Evolutionary conservation across 495 filamentous ascomycete species (phyloP).

Genomic region (Chaetomium cochliodes): DNA sequence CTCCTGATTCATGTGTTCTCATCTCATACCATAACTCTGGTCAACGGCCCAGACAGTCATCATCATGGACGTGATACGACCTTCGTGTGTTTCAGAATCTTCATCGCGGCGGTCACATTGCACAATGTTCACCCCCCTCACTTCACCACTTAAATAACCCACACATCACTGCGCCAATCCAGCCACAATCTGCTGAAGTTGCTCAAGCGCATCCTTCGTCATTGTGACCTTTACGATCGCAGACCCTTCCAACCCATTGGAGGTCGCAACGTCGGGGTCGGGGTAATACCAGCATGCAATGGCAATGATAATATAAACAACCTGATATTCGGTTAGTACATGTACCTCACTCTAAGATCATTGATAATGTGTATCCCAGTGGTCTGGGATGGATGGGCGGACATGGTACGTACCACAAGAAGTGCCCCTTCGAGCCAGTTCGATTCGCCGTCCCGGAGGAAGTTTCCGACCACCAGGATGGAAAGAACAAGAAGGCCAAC

Average conservation of each 20-base stretch:
- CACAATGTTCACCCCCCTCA: no score
- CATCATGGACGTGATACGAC: no score
- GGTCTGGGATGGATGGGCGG: no score
- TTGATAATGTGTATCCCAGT: background rate
- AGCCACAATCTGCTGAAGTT: background rate
- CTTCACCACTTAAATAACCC: no score
- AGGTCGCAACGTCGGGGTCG: background rate
- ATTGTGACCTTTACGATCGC: background rate
- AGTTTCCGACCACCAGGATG: background rate
- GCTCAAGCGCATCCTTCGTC: background rate
- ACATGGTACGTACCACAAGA: background rate
- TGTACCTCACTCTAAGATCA: background rate
- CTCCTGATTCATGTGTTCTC: no score
- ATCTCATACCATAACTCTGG: no score
- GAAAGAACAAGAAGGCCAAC: background rate
- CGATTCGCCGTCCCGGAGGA: background rate
- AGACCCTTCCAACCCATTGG: background rate
- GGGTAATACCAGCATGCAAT: constrained; percentile 2
- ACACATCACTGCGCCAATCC: background rate
- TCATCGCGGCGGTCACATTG: no score
- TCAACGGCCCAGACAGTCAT: no score
- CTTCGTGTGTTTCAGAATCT: no score
- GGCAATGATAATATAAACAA: background rate
- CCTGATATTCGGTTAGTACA: background rate
- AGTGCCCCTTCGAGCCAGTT: constrained; percentile 3